Evolutionary conservation across 768 basidiomycete species (phyloP), one percentile per base, ranked within the genome.

Genomic region (Polyporus arcularius): DNA sequence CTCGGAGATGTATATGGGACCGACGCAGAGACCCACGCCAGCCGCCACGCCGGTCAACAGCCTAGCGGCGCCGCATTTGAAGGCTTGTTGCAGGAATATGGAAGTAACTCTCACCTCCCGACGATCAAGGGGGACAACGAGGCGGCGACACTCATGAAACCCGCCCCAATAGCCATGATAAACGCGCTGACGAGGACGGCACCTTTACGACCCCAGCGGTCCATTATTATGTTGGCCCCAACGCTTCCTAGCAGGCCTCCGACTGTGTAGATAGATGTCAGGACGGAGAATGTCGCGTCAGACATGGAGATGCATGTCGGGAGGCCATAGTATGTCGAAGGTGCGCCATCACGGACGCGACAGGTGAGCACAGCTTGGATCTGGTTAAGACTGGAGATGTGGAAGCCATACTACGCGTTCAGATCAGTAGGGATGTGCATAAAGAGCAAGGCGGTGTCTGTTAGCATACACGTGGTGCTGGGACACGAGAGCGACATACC

Each of bases 301-400:
- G 85, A 84, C 86, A 97, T 90, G 5, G 83, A 83, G 35, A 96
- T 87, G 76, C 95, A 96, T 39, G 85, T 79, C 2, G 90, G 84
- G 9, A 92, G 76, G 10, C 76, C 77, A 67, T 77, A 72, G 48
- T 69, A 62, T 12, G 52, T 48, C 55, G 72, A 0, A 53, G 53
- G 26, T 30, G 59, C 32, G 48, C 71, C 66, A 15, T 46, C 62
- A 4, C 53, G 52, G 31, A 30, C 53, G 28, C 53, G 53, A 30
- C 53, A 55, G 45, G 53, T 55, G 58, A 95, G 71, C 45, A 88
- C 85, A 4, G 82, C 82, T 69, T 92, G 87, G 28, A 96, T 87
- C 71, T 95, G 94, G 72, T 98, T 98, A 60, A 98, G 82, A 15
- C 88, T 88, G 1, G 94, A 91, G 43, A 94, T 92, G 72, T 96